phyloP scores from a whole-genome alignment of 129 eudicot species.

The Tagetes patula region DNA sequence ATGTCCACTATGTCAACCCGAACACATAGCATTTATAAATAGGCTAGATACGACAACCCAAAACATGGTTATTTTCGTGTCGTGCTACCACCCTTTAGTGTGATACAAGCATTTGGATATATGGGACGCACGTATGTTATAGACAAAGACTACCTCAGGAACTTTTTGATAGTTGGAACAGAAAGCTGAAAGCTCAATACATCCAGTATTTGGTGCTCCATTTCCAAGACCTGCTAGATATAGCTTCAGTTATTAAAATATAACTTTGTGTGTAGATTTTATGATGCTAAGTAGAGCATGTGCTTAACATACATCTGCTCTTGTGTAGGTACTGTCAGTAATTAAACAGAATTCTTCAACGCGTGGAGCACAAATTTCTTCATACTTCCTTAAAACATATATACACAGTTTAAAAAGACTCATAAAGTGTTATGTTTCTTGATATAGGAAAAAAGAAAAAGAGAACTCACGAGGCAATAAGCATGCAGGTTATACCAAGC shows the following conservation, averaged over 20 bases:
- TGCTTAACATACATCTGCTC: conserved; percentile 60
- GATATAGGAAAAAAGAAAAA: not conserved
- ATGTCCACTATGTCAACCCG: not conserved
- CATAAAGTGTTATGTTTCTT: not conserved
- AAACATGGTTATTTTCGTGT: not conserved
- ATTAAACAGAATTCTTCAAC: conserved; percentile 88
- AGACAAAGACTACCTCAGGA: conserved; percentile 50
- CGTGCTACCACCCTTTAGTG: not conserved
- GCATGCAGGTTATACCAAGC: conserved; percentile 97
- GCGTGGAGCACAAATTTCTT: conserved; percentile 84
- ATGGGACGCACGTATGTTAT: conserved; percentile 1
- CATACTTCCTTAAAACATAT: conserved; percentile 59
- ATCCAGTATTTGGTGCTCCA: conserved; percentile 78
- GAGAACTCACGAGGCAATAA: conserved; percentile 86
- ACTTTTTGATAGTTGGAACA: conserved; percentile 78
- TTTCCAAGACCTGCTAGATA: conserved; percentile 66
- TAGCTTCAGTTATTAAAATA: conserved; percentile 18
- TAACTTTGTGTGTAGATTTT: not conserved
- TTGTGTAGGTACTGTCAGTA: conserved; percentile 83
- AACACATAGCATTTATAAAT: not conserved
- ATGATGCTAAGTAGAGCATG: conserved; percentile 3
- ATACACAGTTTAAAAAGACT: not conserved
- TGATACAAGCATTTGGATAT: not conserved
- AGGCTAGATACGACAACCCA: not conserved
- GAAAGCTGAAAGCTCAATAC: conserved; percentile 61